Base-by-base conservation (phyloP, 2,329 filamentous ascomycete genomes). In the Penicillium corylophilum region DNA sequence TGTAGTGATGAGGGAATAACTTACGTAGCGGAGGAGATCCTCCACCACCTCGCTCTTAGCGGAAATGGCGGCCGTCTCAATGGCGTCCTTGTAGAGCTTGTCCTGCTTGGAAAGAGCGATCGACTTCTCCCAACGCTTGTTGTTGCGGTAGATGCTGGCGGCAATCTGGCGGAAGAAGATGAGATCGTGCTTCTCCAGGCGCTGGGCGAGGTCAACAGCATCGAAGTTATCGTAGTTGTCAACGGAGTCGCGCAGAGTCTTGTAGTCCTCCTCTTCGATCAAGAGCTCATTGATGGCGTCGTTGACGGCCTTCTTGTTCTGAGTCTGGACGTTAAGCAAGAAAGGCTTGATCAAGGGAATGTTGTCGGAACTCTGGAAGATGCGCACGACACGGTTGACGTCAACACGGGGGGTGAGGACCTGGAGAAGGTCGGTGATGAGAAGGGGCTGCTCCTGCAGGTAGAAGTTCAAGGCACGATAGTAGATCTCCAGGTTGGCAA, bases 151-250 rank as follows among this genome's bases (percentile, higher is more conserved):
- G 74, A 99, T 99, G 76, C 82, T 96, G 61, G 95, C 91, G 4
- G 94, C 94, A 68, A 99, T 96, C 75, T 99, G 94, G 68, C 94
- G 88, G 88, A 99, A 99, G 82, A 99, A 99, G 59, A 99, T 92
- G 44, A 99, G 79, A 51, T 99, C 94, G 69, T 99, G 95, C 79
- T 94, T 94, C 83, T 99, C 95, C 10, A 99, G 81, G 50, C 94
- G 89, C 70, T 89, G 83, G 2, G 94, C 95, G 54, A 99, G 84
- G 23, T 95, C 92, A 42, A 95, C 89, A 2, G 93, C 88, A 71
- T 99, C 95, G 70, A 97, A 99, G 77, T 99, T 99, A 80, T 99
- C 94, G 73, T 96, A 95, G 77, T 96, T 96, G 77, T 96, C 90
- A 10, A 96, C 93, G 2, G 94, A 99, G 74, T 99, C 94, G 47